Conservation (phyloP, 2,329 filamentous ascomycete genomes). For the Aciculosporium take region DNA sequence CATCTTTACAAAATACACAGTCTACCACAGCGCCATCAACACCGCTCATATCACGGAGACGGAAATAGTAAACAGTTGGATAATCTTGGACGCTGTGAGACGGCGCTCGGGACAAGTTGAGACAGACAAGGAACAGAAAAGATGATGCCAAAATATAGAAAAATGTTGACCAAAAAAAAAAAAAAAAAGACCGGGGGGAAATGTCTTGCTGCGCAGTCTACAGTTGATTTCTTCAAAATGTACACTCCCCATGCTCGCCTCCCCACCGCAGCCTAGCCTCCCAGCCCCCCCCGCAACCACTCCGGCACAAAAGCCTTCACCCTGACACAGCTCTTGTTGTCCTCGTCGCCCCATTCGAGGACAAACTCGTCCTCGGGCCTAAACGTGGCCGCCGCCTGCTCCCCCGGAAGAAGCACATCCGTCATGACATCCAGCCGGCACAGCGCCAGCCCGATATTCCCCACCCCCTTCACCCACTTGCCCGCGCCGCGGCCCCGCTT, state of each 20-base stretch:
- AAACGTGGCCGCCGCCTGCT: constrained; percentile 49
- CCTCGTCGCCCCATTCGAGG: constrained; percentile 36
- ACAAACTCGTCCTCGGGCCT: constrained; percentile 48
- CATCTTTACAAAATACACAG: too few relatives aligned
- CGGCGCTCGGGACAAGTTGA: too few relatives aligned
- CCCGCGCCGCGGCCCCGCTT: constrained; percentile 59
- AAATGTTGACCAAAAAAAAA: too few relatives aligned
- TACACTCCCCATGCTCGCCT: not conserved
- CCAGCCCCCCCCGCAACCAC: constrained; percentile 44
- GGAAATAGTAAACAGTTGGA: too few relatives aligned
- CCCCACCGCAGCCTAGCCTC: not conserved
- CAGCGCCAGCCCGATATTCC: constrained; percentile 74
- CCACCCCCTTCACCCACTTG: constrained; percentile 65
- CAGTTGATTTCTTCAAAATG: not conserved
- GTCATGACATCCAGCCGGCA: constrained; percentile 89
- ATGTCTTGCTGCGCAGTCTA: too few relatives aligned
- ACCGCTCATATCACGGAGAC: too few relatives aligned
- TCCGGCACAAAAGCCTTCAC: constrained; percentile 72
- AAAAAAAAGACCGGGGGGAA: too few relatives aligned
- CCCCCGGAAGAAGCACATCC: constrained; percentile 55
- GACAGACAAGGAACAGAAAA: too few relatives aligned
- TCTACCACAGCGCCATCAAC: too few relatives aligned
- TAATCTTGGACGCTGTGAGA: too few relatives aligned
- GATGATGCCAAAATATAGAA: too few relatives aligned
- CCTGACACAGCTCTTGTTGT: constrained; percentile 27